Evolutionary conservation across 2,329 filamentous ascomycete species (phyloP), one percentile per base, ranked within the genome.

Genomic region (Paraphoma chrysanthemicola): DNA sequence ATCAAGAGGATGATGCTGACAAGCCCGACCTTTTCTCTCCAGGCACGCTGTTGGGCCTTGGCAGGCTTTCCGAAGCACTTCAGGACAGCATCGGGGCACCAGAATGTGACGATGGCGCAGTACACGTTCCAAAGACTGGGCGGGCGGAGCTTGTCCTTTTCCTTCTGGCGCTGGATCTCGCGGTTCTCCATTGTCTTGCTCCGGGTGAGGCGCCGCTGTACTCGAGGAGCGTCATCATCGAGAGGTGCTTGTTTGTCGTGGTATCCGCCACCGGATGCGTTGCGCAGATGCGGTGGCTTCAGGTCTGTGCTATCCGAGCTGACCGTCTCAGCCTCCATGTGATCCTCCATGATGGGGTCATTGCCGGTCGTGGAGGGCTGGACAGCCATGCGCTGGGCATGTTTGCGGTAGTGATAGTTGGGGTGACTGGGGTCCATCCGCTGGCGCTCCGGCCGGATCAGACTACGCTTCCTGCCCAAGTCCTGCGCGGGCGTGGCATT

Each of bases 11-110:
- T 99, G 72, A 99, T 88, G 79, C 93, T 97, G 79, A 97, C 91
- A 56, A 99, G 81, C 2, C 95, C 95, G 83, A 99, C 96, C 84
- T 99, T 99, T 76, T 99, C 95, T 64, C 95, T 87, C 95, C 95
- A 99, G 2, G 95, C 95, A 70, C 92, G 86, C 73, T 93, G 90
- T 77, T 98, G 92, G 14, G 90, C 92, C 77, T 91, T 95, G 44
- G 91, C 85, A 7, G 88, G 87, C 83, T 91, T 96, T 39, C 93
- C 93, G 70, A 93, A 95, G 78, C 92, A 96, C 64, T 85, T 86
- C 52, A 99, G 82, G 29, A 97, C 79, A 59, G 94, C 90, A 73
- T 93, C 89, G 0, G 95, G 95, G 55, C 88, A 90, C 93, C 95
- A 98, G 71, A 98, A 97, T 0, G 95, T 99, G 64, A 99, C 80